Evolutionary conservation across 176 grass and related monocot species (phyloP).

Genomic region (Avena sativa): DNA sequence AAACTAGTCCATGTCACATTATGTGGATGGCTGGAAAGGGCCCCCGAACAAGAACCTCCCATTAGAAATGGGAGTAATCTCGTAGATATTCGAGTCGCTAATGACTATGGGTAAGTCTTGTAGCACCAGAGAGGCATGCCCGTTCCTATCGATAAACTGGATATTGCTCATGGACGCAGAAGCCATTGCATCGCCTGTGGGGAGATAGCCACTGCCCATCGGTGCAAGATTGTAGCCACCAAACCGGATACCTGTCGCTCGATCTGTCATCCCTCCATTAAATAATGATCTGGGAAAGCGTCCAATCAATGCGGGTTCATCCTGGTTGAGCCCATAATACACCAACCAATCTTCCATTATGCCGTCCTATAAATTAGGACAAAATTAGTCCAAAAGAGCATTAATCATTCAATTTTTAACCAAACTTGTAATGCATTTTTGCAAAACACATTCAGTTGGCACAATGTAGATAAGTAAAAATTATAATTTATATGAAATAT

Average conservation of each 20-base stretch:
- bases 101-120: background rate
- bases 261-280: background rate
- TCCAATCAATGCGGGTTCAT: background rate
- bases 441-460: too few relatives aligned
- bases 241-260: background rate
- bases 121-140: background rate
- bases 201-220: constrained; percentile 26
- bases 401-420: too few relatives aligned
- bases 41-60: background rate
- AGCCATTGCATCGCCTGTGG: background rate
- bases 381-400: too few relatives aligned
- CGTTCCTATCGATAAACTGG: background rate
- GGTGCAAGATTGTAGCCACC: constrained; percentile 4
- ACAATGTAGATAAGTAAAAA: too few relatives aligned
- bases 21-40: too few relatives aligned
- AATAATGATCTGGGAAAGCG: background rate
- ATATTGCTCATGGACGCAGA: background rate
- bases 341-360: background rate
- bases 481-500: too few relatives aligned
- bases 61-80: background rate
- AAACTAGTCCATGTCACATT: too few relatives aligned
- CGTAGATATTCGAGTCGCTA: background rate
- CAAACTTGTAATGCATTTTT: too few relatives aligned
- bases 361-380: background rate
- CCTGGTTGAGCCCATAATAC: background rate